A percentile compares a stretch with the other conserved stretches of the same genome.
Conservation (phyloP, 805 yeast species). For the Candida methanosorbosa region DNA sequence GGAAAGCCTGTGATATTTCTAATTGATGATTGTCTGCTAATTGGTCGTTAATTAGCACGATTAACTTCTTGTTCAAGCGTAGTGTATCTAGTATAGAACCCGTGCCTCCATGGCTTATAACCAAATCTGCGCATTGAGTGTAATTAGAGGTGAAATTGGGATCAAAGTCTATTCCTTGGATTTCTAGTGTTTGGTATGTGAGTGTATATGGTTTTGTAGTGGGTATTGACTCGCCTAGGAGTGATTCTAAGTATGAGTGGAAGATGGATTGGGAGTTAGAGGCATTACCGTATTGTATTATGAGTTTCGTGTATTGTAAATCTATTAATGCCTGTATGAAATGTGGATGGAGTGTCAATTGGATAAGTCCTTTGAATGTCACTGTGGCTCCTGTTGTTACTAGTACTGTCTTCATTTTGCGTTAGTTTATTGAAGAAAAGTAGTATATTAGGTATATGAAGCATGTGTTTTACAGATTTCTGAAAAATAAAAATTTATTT, state of each 20-base stretch:
- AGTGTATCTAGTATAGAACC: slow-evolving; percentile 84
- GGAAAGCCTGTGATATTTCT: slow-evolving; percentile 62
- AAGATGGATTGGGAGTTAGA: neutral
- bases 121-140: slow-evolving; percentile 42
- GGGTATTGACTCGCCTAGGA: neutral
- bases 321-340: slow-evolving; percentile 29
- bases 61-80: slow-evolving; percentile 42
- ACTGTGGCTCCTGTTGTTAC: slow-evolving; percentile 92
- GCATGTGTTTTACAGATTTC: too few relatives aligned
- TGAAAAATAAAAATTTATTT: too few relatives aligned
- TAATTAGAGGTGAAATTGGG: slow-evolving; percentile 28
- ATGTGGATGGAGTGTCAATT: slow-evolving; percentile 24
- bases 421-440: neutral
- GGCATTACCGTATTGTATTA: slow-evolving; percentile 52
- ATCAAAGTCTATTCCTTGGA: slow-evolving; percentile 42
- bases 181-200: slow-evolving; percentile 13
- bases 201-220: too few relatives aligned
- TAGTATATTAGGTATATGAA: too few relatives aligned
- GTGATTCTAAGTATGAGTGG: neutral
- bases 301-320: slow-evolving; percentile 30
- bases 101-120: slow-evolving; percentile 85
- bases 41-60: slow-evolving; percentile 61
- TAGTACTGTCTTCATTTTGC: slow-evolving; percentile 20
- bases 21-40: slow-evolving; percentile 86
- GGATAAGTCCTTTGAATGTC: slow-evolving; percentile 56